Conservation (phyloP, 805 yeast species). For the Barnettozyma siamensis region DNA sequence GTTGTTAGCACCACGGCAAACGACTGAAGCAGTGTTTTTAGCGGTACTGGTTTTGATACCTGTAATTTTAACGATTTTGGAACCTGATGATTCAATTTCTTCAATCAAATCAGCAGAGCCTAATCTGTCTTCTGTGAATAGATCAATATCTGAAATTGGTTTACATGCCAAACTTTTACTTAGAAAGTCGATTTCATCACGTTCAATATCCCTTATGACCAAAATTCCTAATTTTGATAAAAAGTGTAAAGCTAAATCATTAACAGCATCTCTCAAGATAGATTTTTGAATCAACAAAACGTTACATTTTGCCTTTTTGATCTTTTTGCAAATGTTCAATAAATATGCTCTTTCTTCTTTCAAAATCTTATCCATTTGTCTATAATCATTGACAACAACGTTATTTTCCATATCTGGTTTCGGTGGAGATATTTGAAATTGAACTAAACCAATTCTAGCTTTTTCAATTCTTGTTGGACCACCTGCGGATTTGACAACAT, state of each 20-base stretch:
- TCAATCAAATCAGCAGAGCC: slow-evolving; percentile 91
- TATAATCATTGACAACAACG: slow-evolving; percentile 93
- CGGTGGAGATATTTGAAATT: slow-evolving; percentile 92
- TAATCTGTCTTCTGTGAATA: slow-evolving; percentile 86
- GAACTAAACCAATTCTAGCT: slow-evolving; percentile 83
- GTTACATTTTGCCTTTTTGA: slow-evolving; percentile 93
- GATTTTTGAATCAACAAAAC: slow-evolving; percentile 89
- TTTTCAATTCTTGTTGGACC: slow-evolving; percentile 94
- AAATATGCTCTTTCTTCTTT: slow-evolving; percentile 97
- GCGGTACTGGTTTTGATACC: slow-evolving; percentile 67
- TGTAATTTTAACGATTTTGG: slow-evolving; percentile 78
- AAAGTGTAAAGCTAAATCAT: slow-evolving; percentile 91
- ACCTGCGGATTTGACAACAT: slow-evolving; percentile 83
- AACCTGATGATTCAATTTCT: slow-evolving; percentile 45
- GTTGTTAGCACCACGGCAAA: slow-evolving; percentile 91
- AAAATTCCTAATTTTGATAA: slow-evolving; percentile 85
- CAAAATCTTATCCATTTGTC: slow-evolving; percentile 98
- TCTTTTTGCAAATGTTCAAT: slow-evolving; percentile 89
- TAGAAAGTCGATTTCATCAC: slow-evolving; percentile 93
- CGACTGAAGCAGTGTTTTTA: slow-evolving; percentile 79
- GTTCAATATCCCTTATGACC: slow-evolving; percentile 95
- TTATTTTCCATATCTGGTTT: slow-evolving; percentile 93
- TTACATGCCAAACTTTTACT: slow-evolving; percentile 80
- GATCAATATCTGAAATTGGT: slow-evolving; percentile 93
- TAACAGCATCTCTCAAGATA: slow-evolving; percentile 78